Conservation (phyloP, 2,329 filamentous ascomycete species). For the Verticillium albo-atrum region DNA sequence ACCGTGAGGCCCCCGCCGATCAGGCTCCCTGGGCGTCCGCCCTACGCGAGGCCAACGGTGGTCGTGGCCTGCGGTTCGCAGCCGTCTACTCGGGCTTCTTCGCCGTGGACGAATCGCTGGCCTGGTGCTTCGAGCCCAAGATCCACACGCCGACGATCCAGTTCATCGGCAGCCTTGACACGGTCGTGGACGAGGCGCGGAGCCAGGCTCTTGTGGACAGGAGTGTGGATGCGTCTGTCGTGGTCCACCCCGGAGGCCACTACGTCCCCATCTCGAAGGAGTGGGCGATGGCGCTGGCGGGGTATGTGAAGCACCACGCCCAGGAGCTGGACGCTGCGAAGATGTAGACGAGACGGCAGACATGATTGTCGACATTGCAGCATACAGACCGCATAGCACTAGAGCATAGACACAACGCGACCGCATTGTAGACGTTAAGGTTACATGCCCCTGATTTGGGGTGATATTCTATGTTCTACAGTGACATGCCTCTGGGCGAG, state of each 20-base stretch:
- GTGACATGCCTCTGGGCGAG: constrained; percentile 4
- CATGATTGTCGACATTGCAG: no score
- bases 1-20: constrained; percentile 18
- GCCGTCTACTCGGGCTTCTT: constrained; percentile 76
- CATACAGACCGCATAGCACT: no score
- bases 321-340: constrained; percentile 16
- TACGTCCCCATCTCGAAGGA: constrained; percentile 82
- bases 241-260: constrained; percentile 83
- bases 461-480: constrained; percentile 12
- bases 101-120: constrained; percentile 56
- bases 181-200: constrained; percentile 76
- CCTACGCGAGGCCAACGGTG: constrained; percentile 45
- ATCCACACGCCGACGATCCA: constrained; percentile 77
- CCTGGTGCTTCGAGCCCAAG: constrained; percentile 64
- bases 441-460: constrained; percentile 3
- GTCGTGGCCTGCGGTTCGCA: constrained; percentile 59
- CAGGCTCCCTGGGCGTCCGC: constrained; percentile 35
- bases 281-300: constrained; percentile 70
- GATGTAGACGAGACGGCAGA: constrained; percentile 13
- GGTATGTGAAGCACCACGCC: constrained; percentile 55
- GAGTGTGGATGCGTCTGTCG: constrained; percentile 49
- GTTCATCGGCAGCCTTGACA: constrained; percentile 78
- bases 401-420: constrained; percentile 4
- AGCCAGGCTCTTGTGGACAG: constrained; percentile 63
- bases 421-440: constrained; percentile 2